Conservation (phyloP, 495 filamentous ascomycete species). For the Neurospora sp. region DNA sequence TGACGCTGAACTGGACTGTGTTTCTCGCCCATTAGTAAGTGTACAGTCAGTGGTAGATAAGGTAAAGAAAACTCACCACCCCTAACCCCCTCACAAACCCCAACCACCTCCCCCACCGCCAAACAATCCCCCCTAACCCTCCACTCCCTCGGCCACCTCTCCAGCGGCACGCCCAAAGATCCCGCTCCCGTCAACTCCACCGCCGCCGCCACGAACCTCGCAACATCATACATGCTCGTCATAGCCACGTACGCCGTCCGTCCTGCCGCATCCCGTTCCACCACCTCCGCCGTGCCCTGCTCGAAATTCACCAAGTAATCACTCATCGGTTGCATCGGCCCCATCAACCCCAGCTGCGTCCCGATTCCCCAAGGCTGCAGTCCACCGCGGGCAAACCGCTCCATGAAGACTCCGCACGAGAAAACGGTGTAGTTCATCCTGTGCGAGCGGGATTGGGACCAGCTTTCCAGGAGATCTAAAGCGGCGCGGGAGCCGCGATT, state of each 20-base stretch:
- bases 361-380: conserved; percentile 47
- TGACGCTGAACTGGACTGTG: conserved; percentile 31
- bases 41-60: too few species aligned
- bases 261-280: conserved; percentile 38
- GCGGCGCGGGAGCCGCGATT: conserved; percentile 34
- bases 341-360: conserved; percentile 29
- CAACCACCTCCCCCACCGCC: conserved; percentile 41
- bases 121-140: conserved; percentile 54
- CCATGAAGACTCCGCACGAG: conserved; percentile 67
- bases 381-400: conserved; percentile 54
- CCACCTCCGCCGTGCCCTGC: conserved; percentile 46
- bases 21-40: too few species aligned
- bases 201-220: conserved; percentile 52
- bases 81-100: conserved; percentile 30
- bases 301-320: conserved; percentile 56
- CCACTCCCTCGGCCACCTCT: conserved; percentile 56
- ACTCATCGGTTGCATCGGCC: conserved; percentile 30
- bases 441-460: conserved; percentile 29
- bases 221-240: conserved; percentile 59
- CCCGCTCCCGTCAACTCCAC: conserved; percentile 31
- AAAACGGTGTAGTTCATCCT: conserved; percentile 56
- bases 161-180: conserved; percentile 11
- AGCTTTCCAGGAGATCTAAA: conserved; percentile 44
- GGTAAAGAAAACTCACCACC: conserved; percentile 28
- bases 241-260: conserved; percentile 47